Conservation (phyloP, 1,284 basidiomycete species). For the Melampsora larici-populina region DNA sequence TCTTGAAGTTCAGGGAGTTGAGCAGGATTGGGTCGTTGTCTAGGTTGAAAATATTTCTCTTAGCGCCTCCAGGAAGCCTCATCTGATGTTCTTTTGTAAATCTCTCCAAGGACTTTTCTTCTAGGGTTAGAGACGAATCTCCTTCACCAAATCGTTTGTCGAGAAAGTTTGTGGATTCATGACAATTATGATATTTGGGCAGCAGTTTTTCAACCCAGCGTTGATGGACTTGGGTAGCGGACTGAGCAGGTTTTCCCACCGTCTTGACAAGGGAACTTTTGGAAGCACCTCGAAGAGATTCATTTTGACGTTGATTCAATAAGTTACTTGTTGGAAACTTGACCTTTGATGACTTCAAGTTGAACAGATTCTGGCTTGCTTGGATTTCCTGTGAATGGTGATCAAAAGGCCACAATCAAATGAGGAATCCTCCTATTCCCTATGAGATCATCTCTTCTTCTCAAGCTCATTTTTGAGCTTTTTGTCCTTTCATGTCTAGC, state of each 20-base stretch:
- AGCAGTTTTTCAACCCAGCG: constrained; percentile 64
- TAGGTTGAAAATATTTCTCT: constrained; percentile 80
- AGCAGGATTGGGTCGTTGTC: constrained; percentile 62
- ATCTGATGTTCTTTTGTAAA: constrained; percentile 86
- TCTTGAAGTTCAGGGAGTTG: background rate
- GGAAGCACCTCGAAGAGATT: background rate
- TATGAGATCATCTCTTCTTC: no score
- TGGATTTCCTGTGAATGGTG: constrained; percentile 34
- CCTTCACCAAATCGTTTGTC: constrained; percentile 96
- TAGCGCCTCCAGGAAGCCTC: constrained; percentile 59
- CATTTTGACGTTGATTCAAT: constrained; percentile 8
- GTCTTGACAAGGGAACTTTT: constrained; percentile 7
- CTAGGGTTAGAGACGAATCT: constrained; percentile 79
- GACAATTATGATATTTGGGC: constrained; percentile 71
- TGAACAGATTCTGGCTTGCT: constrained; percentile 37
- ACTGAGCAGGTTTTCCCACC: constrained; percentile 35
- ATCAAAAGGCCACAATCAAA: background rate
- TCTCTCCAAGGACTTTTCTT: constrained; percentile 95
- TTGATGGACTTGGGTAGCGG: constrained; percentile 44
- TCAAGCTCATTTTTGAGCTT: no score
- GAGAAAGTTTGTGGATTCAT: constrained; percentile 79
- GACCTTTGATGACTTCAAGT: constrained; percentile 37
- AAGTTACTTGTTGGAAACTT: constrained; percentile 34
- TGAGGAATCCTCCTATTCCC: background rate
- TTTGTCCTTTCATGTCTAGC: no score